phyloP scores from a whole-genome alignment of 495 filamentous ascomycete genomes.

The Aspergillus funiculosus region DNA sequence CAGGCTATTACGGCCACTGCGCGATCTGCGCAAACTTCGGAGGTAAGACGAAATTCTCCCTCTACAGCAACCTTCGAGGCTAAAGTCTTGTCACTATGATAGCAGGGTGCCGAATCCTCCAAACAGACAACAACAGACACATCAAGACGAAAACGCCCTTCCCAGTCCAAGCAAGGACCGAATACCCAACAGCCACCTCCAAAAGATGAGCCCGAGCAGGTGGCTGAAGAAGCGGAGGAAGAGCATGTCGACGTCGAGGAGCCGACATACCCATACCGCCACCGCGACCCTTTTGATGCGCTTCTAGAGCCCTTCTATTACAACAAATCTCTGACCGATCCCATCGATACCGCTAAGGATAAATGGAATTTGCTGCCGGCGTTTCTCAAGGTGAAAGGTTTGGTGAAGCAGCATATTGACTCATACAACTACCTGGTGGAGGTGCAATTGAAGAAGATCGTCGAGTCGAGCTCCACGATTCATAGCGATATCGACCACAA shows the following conservation, averaged over 20 bases:
- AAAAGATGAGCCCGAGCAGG: slow-evolving; percentile 7
- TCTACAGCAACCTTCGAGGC: too few species aligned
- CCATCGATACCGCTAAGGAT: slow-evolving; percentile 86
- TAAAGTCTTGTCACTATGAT: slow-evolving; percentile 1
- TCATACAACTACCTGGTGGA: slow-evolving; percentile 98
- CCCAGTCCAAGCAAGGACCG: slow-evolving; percentile 16
- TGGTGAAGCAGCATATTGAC: slow-evolving; percentile 97
- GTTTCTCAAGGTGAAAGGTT: slow-evolving; percentile 93
- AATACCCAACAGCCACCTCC: slow-evolving; percentile 12
- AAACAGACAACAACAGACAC: slow-evolving; percentile 12
- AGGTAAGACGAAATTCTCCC: slow-evolving; percentile 24
- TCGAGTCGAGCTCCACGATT: slow-evolving; percentile 78
- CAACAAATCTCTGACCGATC: slow-evolving; percentile 85
- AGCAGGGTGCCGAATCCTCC: slow-evolving; percentile 13
- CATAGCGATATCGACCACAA: slow-evolving; percentile 81
- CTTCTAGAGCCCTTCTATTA: slow-evolving; percentile 94
- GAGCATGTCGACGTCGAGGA: slow-evolving; percentile 11
- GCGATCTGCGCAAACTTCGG: slow-evolving; percentile 20
- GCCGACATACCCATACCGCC: slow-evolving; percentile 26
- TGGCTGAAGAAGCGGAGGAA: neutral
- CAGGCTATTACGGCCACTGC: slow-evolving; percentile 16
- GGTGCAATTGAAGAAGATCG: slow-evolving; percentile 90
- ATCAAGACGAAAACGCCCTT: slow-evolving; percentile 20
- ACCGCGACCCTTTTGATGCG: slow-evolving; percentile 64
- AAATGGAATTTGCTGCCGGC: slow-evolving; percentile 96